Conservation (phyloP, 164 flowering plant species). For the Houttuynia cordata region DNA sequence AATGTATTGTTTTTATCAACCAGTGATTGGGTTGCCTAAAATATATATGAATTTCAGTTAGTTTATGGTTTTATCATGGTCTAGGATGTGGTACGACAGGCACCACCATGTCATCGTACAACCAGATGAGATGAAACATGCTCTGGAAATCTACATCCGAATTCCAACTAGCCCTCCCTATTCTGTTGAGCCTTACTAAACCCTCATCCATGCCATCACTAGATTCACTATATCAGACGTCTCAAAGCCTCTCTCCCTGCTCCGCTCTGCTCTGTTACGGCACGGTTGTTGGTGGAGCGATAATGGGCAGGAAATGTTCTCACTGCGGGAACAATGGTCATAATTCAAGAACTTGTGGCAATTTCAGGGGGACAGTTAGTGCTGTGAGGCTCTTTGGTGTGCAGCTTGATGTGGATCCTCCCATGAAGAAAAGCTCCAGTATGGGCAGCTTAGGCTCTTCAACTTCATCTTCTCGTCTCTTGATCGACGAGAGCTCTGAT, state of each 20-base stretch:
- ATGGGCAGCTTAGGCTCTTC: conserved; percentile 46
- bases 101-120: too few relatives aligned
- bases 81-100: too few relatives aligned
- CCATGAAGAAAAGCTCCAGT: conserved; percentile 57
- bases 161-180: conserved; percentile 32
- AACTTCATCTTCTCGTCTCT: conserved; percentile 19
- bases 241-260: too few relatives aligned
- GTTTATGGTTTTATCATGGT: too few relatives aligned
- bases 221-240: too few relatives aligned
- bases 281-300: conserved; percentile 12
- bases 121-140: conserved; percentile 23
- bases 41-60: too few relatives aligned
- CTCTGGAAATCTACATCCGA: conserved; percentile 24
- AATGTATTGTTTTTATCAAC: too few relatives aligned
- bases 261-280: conserved; percentile 13
- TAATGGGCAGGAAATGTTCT: conserved; percentile 79
- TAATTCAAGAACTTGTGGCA: conserved; percentile 65
- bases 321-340: conserved; percentile 82
- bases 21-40: too few relatives aligned
- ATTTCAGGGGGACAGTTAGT: conserved; percentile 15
- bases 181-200: conserved; percentile 9
- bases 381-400: conserved; percentile 69
- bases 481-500: conserved; percentile 22
- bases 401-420: conserved; percentile 36
- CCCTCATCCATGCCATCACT: conserved; percentile 27